Evolutionary conservation across 306 rosid genomes (phyloP).

Genomic region (Fagus crenata): DNA sequence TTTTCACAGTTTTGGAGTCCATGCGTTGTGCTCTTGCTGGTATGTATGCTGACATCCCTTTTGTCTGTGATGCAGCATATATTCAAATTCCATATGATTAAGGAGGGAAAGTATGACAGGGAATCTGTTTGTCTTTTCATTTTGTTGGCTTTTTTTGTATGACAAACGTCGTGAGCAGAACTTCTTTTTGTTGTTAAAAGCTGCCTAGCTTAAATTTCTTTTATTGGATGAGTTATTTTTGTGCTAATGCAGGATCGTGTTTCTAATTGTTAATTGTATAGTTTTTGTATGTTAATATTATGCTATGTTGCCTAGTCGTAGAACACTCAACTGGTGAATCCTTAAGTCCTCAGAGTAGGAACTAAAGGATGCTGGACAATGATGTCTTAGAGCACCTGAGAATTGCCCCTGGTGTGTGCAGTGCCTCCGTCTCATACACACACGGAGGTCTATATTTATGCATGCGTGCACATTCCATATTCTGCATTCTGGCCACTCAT

Average conservation of each 20-base stretch:
- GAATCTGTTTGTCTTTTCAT: neutral
- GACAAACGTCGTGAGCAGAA: neutral
- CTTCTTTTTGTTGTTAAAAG: neutral
- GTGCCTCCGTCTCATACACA: no score
- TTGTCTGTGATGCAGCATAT: conserved; percentile 82
- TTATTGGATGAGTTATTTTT: neutral
- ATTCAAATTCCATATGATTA: conserved; percentile 91
- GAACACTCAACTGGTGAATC: neutral
- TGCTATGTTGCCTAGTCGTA: neutral
- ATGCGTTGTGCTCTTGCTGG: conserved; percentile 84
- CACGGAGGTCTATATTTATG: neutral
- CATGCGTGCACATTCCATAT: neutral
- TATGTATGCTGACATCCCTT: conserved; percentile 93
- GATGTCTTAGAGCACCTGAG: neutral
- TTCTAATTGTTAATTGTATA: neutral
- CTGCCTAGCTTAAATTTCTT: neutral
- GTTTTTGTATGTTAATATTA: neutral
- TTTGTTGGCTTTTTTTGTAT: neutral
- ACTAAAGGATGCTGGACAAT: neutral
- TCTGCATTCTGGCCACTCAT: neutral
- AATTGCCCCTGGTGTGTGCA: no score
- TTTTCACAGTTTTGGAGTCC: conserved; percentile 78
- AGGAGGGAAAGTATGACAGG: conserved; percentile 18
- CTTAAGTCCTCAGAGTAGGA: neutral
- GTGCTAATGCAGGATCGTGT: neutral